A percentile compares a stretch with the other conserved stretches of the same genome.
These are phyloP conservation scores for Trametes gibbosa DNA, from an alignment of 768 basidiomycete genomes.

Conservation along the genomic window DNA sequence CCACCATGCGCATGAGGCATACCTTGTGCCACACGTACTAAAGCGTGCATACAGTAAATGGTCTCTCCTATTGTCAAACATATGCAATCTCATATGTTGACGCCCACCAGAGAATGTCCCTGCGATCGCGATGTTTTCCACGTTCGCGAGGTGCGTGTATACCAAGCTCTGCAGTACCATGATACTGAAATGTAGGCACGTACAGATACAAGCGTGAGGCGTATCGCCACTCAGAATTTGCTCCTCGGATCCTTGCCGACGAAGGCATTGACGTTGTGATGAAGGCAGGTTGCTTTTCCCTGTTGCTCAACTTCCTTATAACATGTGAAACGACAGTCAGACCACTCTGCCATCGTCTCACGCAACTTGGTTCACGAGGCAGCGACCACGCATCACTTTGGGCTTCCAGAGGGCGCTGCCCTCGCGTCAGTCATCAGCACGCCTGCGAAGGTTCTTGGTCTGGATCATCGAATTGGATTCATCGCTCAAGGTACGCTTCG, in stretches of 20 bases:
- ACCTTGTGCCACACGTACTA: slow-evolving; percentile 73
- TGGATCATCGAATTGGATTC: slow-evolving; percentile 68
- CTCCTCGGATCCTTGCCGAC: slow-evolving; percentile 51
- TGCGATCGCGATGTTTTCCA: slow-evolving; percentile 71
- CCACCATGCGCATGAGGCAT: slow-evolving; percentile 80
- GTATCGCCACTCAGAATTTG: slow-evolving; percentile 56
- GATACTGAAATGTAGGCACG: neutral
- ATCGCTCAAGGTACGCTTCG: slow-evolving; percentile 51
- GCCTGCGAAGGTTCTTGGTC: slow-evolving; percentile 61
- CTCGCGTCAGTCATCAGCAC: slow-evolving; percentile 62
- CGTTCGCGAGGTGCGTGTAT: slow-evolving; percentile 44
- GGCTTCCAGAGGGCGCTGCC: slow-evolving; percentile 52
- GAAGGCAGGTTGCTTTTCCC: slow-evolving; percentile 38
- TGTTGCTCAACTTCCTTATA: neutral
- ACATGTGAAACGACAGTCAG: slow-evolving; percentile 35
- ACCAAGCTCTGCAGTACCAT: neutral
- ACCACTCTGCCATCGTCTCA: slow-evolving; percentile 58
- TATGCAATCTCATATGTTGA: neutral
- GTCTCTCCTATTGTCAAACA: neutral
- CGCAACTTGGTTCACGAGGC: slow-evolving; percentile 72
- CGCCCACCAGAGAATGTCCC: slow-evolving; percentile 39
- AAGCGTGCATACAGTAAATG: slow-evolving; percentile 58
- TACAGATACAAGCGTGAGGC: slow-evolving; percentile 61
- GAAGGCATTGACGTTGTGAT: slow-evolving; percentile 47
- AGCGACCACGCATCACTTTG: slow-evolving; percentile 65